These are phyloP conservation scores for Erysiphe pulchra DNA, from an alignment of 2,329 filamentous ascomycete species.

Conservation along the genomic window DNA sequence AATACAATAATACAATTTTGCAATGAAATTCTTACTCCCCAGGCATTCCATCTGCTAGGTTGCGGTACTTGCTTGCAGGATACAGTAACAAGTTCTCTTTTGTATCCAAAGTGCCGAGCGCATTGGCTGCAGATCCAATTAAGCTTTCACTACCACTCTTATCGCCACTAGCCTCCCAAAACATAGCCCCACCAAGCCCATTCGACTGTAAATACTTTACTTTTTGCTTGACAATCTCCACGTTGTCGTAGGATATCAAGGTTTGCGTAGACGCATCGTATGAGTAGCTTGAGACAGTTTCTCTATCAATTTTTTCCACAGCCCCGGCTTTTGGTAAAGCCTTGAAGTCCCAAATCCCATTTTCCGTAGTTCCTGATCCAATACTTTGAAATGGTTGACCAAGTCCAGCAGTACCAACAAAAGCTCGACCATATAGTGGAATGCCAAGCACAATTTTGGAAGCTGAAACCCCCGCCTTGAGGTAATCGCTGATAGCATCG, in stretches of 20 bases:
- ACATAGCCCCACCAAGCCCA: constrained; percentile 54
- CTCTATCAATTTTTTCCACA: constrained; percentile 27
- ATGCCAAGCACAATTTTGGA: constrained; percentile 45
- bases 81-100: constrained; percentile 25
- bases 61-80: constrained; percentile 27
- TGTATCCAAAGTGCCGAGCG: constrained; percentile 19
- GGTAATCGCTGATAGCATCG: constrained; percentile 38
- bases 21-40: too few species aligned
- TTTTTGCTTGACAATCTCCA: constrained; percentile 33
- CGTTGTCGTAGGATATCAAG: constrained; percentile 49
- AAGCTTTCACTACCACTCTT: constrained; percentile 31
- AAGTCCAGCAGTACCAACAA: constrained; percentile 36
- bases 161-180: constrained; percentile 61
- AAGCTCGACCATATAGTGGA: constrained; percentile 56
- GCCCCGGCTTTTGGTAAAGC: constrained; percentile 37
- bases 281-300: constrained; percentile 39
- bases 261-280: constrained; percentile 34
- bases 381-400: constrained; percentile 33
- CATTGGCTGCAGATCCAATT: constrained; percentile 22
- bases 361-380: constrained; percentile 37
- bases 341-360: constrained; percentile 62
- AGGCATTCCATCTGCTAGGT: constrained; percentile 19
- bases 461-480: constrained; percentile 31
- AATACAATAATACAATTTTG: too few species aligned
- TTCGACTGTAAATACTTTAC: constrained; percentile 34